Evolutionary conservation across 768 basidiomycete genomes (phyloP), one percentile per base, ranked within the genome.

Genomic region (Suillus fuscotomentosus): DNA sequence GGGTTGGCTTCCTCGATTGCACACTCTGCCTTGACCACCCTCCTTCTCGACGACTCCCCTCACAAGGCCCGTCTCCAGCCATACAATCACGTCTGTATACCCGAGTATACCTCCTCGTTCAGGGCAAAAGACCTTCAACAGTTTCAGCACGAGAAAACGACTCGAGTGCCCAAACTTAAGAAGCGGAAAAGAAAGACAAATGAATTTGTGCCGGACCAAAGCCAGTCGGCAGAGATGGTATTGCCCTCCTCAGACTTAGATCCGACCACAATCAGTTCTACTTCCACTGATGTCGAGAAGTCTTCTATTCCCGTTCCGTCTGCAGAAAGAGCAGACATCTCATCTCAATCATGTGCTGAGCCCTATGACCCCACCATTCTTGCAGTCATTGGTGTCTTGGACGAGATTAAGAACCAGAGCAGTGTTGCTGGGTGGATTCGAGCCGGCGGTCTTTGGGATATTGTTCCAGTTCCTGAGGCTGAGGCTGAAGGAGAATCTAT

Each of bases 1-100:
- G 65, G 24, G 48, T 17, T 45, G 39, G 39, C 27, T 13, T 31
- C 66, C 48, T 41, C 41, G 13, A 13, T 62, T 31, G 48, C 51
- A 2, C 84, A 83, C 66, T 83, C 83, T 3, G 78, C 82, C 6
- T 63, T 77, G 17, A 81, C 82, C 6, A 86, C 84, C 4, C 72
- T 86, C 24, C 76, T 86, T 34, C 73, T 86, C 13, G 84, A 86
- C 64, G 84, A 86, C 67, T 85, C 85, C 15, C 78, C 80, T 34
- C 75, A 74, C 65, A 86, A 86, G 68, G 84, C 89, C 0, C 81
- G 78, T 36, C 78, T 89, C 17, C 93, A 95, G 70, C 93, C 92
- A 0, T 90, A 84, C 78, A 95, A 92, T 71, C 93, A 95, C 70
- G 76, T 94, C 24, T 91, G 89, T 70, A 83, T 94, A 67, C 81